Base-by-base conservation (phyloP, 2,329 filamentous ascomycete species). In the Fusarium solani-melongenae region DNA sequence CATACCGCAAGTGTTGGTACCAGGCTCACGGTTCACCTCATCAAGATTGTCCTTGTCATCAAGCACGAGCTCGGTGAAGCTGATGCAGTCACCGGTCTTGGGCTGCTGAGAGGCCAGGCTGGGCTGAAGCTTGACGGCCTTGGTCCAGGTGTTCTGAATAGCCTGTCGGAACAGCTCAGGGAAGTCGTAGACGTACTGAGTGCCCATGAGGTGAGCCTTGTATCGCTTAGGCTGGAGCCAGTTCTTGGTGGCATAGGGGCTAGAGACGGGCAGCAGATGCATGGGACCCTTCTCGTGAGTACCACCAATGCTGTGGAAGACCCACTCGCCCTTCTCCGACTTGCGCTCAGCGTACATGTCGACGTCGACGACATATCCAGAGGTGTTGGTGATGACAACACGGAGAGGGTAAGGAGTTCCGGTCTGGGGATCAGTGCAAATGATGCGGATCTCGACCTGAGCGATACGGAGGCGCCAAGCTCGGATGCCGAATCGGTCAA, bases 121-220 rank as follows among this genome's bases (percentile, higher is more conserved):
- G 12, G 94, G 88, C 79, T 96, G 92, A 81, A 92, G 92, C 82
- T 92, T 91, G 73, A 93, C 88, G 65, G 92, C 91, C 82, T 92
- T 92, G 80, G 87, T 86, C 96, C 96, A 99, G 84, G 91, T 93
- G 88, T 98, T 98, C 87, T 98, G 95, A 81, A 98, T 94, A 51
- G 96, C 95, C 85, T 98, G 96, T 81, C 96, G 92, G 93, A 99
- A 99, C 57, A 99, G 92, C 88, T 99, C 96, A 33, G 96, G 96
- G 92, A 99, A 99, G 84, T 99, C 96, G 83, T 99, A 99, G 63
- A 98, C 96, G 82, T 98, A 99, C 85, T 99, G 96, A 31, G 96
- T 99, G 74, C 96, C 96, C 95, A 99, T 98, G 71, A 98, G 88
- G 83, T 99, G 96, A 76, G 96, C 96, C 92, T 98, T 98, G 92